Percentiles rank a stretch among this genome's conserved stretches.
Evolutionary conservation across 345 rosid species (phyloP).

Genomic region (Passiflora organensis): DNA sequence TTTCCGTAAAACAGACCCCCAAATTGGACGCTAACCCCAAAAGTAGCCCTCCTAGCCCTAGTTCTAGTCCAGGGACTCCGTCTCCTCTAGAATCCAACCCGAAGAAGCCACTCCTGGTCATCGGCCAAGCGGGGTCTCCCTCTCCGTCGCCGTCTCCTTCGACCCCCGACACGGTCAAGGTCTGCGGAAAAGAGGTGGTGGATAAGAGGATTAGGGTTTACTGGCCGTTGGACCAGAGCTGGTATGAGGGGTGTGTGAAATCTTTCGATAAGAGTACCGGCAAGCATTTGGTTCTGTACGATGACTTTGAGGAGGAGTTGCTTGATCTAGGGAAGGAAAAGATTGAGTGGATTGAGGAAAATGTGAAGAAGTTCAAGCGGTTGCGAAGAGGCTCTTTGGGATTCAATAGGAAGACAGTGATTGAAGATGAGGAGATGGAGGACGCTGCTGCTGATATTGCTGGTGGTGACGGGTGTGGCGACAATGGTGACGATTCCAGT

Average conservation of each 20-base stretch:
- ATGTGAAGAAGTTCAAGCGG: conserved; percentile 45
- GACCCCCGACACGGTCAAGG: conserved; percentile 18
- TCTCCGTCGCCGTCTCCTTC: conserved; percentile 22
- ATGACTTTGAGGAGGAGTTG: conserved; percentile 81
- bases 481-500: conserved; percentile 53
- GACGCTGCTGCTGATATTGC: conserved; percentile 10
- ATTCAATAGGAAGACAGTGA: conserved; percentile 37
- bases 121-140: conserved; percentile 19
- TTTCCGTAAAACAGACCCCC: conserved; percentile 21
- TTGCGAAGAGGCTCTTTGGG: conserved; percentile 49
- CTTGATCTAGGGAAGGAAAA: conserved; percentile 82
- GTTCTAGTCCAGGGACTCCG: conserved; percentile 59
- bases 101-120: conserved; percentile 61
- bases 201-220: conserved; percentile 66
- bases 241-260: conserved; percentile 75
- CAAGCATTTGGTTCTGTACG: conserved; percentile 69
- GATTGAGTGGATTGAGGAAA: conserved; percentile 67
- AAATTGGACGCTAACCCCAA: conserved; percentile 16
- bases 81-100: conserved; percentile 55
- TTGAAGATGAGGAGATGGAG: conserved; percentile 43
- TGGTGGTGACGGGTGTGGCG: no score
- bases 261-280: conserved; percentile 42
- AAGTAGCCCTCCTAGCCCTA: conserved; percentile 34
- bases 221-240: conserved; percentile 88
- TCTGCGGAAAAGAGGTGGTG: conserved; percentile 54